phyloP scores from a whole-genome alignment of 169 alveolate species.

The Eimeria sp. region DNA sequence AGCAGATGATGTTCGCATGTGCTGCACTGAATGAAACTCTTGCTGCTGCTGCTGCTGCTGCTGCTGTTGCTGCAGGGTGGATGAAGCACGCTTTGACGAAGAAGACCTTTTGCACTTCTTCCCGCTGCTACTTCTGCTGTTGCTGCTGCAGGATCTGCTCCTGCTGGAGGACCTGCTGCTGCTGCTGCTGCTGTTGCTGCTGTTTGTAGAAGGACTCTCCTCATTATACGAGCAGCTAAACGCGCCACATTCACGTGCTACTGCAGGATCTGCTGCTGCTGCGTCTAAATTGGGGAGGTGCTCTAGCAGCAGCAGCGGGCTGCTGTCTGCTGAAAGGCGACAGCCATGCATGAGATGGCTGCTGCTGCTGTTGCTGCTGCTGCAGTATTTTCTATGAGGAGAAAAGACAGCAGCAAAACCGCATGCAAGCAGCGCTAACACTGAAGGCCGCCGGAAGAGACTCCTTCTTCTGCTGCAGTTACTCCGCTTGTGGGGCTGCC shows the following conservation, averaged over 20 bases:
- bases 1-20: slow-evolving; percentile 7
- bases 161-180: background rate
- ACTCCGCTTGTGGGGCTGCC: slow-evolving; percentile 7
- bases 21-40: background rate
- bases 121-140: background rate
- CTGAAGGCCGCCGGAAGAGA: background rate
- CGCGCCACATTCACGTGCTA: background rate
- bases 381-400: slow-evolving; percentile 4
- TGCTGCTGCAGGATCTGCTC: slow-evolving; percentile 38
- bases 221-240: background rate
- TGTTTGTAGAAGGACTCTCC: background rate
- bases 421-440: slow-evolving; percentile 4
- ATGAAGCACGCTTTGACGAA: background rate
- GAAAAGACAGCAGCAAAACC: slow-evolving; percentile 21
- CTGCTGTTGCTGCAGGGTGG: background rate
- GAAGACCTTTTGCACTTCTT: background rate
- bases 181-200: slow-evolving; percentile 41
- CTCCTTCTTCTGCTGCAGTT: background rate
- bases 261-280: no score
- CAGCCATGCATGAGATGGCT: background rate
- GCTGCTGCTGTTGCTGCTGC: slow-evolving; percentile 59
- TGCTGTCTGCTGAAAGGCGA: background rate
- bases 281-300: background rate
- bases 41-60: no score
- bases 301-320: background rate